A percentile compares a stretch with the other conserved stretches of the same genome.
Evolutionary conservation across 371 early-diverging fungal genomes (phyloP).

Genomic region (Rhizopus sp.): DNA sequence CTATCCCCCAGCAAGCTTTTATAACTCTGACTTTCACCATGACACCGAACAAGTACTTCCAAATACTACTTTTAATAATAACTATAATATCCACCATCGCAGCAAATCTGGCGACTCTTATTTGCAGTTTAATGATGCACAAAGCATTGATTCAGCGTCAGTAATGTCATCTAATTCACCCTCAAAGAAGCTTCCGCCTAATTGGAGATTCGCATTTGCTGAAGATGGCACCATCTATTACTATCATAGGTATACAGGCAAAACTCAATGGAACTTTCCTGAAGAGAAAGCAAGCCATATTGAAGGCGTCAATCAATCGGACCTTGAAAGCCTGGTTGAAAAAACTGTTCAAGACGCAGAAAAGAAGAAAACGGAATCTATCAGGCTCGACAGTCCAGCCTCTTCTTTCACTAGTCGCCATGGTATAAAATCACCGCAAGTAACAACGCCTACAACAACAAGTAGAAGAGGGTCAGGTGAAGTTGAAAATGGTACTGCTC

Average conservation of each 20-base stretch:
- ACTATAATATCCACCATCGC: not conserved
- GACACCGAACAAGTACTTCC: not conserved
- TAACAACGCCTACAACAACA: conserved; percentile 11
- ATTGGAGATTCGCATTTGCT: conserved; percentile 41
- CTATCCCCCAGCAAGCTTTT: not conserved
- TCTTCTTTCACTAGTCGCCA: conserved; percentile 3
- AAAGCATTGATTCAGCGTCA: conserved; percentile 1
- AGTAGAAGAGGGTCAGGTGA: conserved; percentile 16
- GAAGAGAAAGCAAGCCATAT: conserved; percentile 33
- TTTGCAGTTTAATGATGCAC: not conserved
- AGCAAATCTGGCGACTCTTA: not conserved
- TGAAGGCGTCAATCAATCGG: conserved; percentile 38
- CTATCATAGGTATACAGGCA: conserved; percentile 37
- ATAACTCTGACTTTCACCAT: too few species aligned
- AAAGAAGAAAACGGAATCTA: conserved; percentile 12
- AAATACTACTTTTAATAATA: not conserved
- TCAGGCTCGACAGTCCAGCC: conserved; percentile 1
- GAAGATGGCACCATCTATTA: conserved; percentile 43
- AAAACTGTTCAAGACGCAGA: conserved; percentile 25
- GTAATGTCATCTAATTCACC: not conserved
- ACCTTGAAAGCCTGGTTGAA: conserved; percentile 31
- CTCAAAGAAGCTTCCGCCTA: conserved; percentile 22
- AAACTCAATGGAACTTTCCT: conserved; percentile 51
- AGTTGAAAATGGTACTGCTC: conserved; percentile 11
- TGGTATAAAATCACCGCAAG: not conserved